phyloP scores from a whole-genome alignment of 257 asterid species.

The Solanum appendiculatum region DNA sequence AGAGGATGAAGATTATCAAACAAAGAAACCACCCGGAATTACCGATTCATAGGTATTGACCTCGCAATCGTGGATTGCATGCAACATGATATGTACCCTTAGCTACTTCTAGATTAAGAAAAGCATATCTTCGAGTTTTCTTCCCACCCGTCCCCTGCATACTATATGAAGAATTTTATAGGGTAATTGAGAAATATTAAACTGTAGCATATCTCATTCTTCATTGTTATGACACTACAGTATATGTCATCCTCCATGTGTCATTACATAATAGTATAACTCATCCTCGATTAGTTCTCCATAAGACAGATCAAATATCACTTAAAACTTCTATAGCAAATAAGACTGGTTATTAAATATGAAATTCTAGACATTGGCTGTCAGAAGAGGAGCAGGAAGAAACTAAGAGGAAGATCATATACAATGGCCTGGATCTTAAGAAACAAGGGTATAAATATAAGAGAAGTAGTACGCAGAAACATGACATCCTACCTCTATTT shows the following conservation, averaged over 20 bases:
- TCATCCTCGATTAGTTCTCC: background rate
- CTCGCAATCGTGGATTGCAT: background rate
- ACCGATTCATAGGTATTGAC: background rate
- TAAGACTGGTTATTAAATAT: background rate
- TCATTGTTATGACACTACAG: background rate
- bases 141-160: background rate
- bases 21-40: background rate
- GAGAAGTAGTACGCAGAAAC: background rate
- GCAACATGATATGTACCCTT: background rate
- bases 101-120: background rate
- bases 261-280: background rate
- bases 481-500: constrained; percentile 58
- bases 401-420: background rate
- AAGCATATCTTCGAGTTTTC: background rate
- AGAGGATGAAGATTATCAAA: background rate
- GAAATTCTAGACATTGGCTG: background rate
- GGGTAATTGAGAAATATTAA: background rate
- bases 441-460: background rate
- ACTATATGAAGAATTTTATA: background rate
- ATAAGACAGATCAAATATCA: background rate
- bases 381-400: background rate
- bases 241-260: background rate
- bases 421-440: background rate
- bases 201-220: background rate
- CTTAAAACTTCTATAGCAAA: background rate